Evolutionary conservation across 768 basidiomycete species (phyloP).

Genomic region (Boletellus ananas): DNA sequence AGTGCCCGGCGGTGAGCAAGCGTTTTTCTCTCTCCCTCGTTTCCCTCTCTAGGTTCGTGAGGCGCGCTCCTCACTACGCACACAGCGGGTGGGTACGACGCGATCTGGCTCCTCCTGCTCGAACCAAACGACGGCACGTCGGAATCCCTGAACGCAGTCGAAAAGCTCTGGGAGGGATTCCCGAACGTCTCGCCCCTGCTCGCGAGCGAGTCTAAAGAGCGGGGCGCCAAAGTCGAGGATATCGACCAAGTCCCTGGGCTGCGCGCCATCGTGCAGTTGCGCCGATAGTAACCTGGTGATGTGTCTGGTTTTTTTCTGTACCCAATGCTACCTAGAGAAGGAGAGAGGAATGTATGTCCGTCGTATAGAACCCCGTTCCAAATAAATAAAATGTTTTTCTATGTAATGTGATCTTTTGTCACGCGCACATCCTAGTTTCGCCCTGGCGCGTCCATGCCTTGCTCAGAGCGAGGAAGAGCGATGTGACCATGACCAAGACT

Average conservation of each 20-base stretch:
- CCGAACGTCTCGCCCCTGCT: constrained; percentile 65
- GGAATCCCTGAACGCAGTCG: constrained; percentile 57
- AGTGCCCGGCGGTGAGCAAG: constrained; percentile 84
- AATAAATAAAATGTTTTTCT: constrained; percentile 21
- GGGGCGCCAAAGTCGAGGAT: constrained; percentile 62
- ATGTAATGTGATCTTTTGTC: constrained; percentile 15
- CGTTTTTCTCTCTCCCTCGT: too few relatives aligned
- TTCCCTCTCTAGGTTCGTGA: neutral
- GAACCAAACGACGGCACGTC: constrained; percentile 48
- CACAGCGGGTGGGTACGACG: constrained; percentile 94
- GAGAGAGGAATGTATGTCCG: constrained; percentile 3
- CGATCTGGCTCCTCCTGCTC: constrained; percentile 88
- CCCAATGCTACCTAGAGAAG: constrained; percentile 2
- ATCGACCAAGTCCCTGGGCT: constrained; percentile 57
- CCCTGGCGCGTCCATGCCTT: constrained; percentile 78
- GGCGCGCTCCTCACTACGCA: neutral
- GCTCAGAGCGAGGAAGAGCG: constrained; percentile 68
- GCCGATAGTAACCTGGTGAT: constrained; percentile 10
- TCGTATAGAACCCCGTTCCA: neutral
- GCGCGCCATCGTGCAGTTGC: constrained; percentile 33
- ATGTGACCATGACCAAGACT: constrained; percentile 68
- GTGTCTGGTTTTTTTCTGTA: too few relatives aligned
- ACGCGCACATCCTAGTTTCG: constrained; percentile 68
- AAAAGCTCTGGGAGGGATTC: constrained; percentile 65
- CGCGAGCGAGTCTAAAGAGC: constrained; percentile 62